phyloP scores from a whole-genome alignment of 2,329 filamentous ascomycete genomes.

The Botrytis elliptica region DNA sequence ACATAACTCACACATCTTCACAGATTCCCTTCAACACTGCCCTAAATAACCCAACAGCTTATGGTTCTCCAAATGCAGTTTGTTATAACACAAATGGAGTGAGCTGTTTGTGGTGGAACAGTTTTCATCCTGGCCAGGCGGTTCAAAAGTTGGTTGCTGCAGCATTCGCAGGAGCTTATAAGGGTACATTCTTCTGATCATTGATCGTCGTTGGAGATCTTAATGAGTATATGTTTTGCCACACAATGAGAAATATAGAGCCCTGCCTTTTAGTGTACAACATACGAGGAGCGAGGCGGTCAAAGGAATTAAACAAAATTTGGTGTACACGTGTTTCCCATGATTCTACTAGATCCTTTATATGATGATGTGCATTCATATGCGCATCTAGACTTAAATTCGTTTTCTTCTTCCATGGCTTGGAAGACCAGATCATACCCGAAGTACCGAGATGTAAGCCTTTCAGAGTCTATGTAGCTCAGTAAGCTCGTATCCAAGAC shows the following conservation, averaged over 20 bases:
- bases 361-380: not conserved
- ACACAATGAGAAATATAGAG: not conserved
- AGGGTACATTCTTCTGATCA: constrained; percentile 12
- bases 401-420: too few relatives aligned
- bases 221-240: not conserved
- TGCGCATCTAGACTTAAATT: not conserved
- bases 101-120: constrained; percentile 26
- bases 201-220: not conserved
- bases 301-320: not conserved
- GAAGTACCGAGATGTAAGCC: not conserved
- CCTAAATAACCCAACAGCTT: constrained; percentile 21
- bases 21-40: constrained; percentile 12
- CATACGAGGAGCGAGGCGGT: not conserved
- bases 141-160: constrained; percentile 23
- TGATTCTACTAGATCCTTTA: not conserved
- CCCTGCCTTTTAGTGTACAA: not conserved
- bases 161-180: constrained; percentile 1
- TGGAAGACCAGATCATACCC: not conserved
- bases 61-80: constrained; percentile 17
- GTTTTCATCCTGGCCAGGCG: constrained; percentile 23
- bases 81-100: constrained; percentile 22
- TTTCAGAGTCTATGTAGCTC: not conserved
- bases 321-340: not conserved
- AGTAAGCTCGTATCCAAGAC: not conserved
- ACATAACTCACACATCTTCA: not conserved